A percentile compares a stretch with the other conserved stretches of the same genome.
These are phyloP conservation scores for Anisogramma anomala DNA, from an alignment of 2,329 filamentous ascomycete species.

Conservation along the genomic window DNA sequence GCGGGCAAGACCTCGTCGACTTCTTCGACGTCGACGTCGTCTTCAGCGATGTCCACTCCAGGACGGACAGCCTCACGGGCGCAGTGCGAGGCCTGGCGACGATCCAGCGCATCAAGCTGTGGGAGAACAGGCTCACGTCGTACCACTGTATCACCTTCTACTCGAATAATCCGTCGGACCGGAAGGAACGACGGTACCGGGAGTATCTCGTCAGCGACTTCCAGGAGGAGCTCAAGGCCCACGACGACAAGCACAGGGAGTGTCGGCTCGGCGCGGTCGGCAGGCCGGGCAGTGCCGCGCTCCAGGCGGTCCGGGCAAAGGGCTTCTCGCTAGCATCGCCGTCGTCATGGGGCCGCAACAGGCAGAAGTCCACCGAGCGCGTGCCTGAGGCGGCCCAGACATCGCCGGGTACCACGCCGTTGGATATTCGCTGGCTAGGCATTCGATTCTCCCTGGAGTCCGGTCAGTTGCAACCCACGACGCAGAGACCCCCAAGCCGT, in stretches of 20 bases:
- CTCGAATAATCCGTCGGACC: slow-evolving; percentile 26
- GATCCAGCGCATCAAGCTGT: slow-evolving; percentile 41
- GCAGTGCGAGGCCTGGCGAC: slow-evolving; percentile 39
- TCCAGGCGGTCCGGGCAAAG: slow-evolving; percentile 22
- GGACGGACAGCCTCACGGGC: slow-evolving; percentile 35
- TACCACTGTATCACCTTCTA: slow-evolving; percentile 37
- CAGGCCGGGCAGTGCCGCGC: slow-evolving; percentile 30
- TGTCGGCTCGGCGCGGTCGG: slow-evolving; percentile 31
- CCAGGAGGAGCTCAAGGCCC: slow-evolving; percentile 33
- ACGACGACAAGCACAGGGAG: slow-evolving; percentile 35
- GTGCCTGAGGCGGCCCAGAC: slow-evolving; percentile 4
- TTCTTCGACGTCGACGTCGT: slow-evolving; percentile 42
- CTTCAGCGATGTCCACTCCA: slow-evolving; percentile 38
- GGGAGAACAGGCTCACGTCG: slow-evolving; percentile 36
- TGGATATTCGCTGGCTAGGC: slow-evolving; percentile 37
- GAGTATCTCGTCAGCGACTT: slow-evolving; percentile 38
- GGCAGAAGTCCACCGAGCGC: slow-evolving; percentile 21
- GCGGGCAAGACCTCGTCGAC: slow-evolving; percentile 35
- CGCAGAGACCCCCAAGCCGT: background rate
- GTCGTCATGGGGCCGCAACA: slow-evolving; percentile 25
- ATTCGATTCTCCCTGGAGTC: slow-evolving; percentile 38
- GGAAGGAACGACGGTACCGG: slow-evolving; percentile 32
- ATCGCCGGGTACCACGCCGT: slow-evolving; percentile 6
- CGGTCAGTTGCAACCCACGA: slow-evolving; percentile 32
- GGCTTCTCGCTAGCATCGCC: slow-evolving; percentile 33